Conservation (phyloP, 2,329 filamentous ascomycete species). For the Colletotrichum eremochloae region DNA sequence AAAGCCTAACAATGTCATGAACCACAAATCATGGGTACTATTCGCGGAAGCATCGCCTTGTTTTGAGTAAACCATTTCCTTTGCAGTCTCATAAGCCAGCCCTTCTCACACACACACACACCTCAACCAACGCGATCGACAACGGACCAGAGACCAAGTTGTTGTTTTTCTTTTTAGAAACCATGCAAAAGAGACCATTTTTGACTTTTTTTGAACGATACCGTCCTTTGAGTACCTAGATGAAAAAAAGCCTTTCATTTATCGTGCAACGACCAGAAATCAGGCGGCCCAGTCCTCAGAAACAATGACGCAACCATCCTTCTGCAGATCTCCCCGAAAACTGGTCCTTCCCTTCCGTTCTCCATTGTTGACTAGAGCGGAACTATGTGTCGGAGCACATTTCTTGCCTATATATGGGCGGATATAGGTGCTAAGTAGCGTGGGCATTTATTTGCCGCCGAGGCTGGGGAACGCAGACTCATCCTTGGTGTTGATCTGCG, state of each 20-base stretch:
- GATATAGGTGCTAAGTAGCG: conserved; percentile 22
- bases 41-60: not conserved
- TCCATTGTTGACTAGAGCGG: conserved; percentile 40
- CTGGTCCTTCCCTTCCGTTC: conserved; percentile 42
- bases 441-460: conserved; percentile 62
- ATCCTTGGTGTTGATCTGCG: conserved; percentile 69
- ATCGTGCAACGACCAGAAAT: conserved; percentile 43
- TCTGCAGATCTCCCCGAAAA: conserved; percentile 40
- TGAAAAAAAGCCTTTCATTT: conserved; percentile 43
- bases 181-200: conserved; percentile 43
- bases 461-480: conserved; percentile 73
- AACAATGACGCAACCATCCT: conserved; percentile 41
- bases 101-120: not conserved
- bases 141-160: not conserved
- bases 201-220: conserved; percentile 43
- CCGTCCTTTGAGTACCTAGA: conserved; percentile 42
- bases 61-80: not conserved
- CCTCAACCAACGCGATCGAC: not conserved
- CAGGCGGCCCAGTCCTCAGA: conserved; percentile 42
- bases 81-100: not conserved
- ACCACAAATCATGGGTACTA: not conserved
- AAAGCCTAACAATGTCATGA: not conserved
- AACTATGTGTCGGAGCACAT: conserved; percentile 41
- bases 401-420: conserved; percentile 37
- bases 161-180: conserved; percentile 19